Conservation (phyloP, 129 eudicot species). For the Scalesia atractyloides region DNA sequence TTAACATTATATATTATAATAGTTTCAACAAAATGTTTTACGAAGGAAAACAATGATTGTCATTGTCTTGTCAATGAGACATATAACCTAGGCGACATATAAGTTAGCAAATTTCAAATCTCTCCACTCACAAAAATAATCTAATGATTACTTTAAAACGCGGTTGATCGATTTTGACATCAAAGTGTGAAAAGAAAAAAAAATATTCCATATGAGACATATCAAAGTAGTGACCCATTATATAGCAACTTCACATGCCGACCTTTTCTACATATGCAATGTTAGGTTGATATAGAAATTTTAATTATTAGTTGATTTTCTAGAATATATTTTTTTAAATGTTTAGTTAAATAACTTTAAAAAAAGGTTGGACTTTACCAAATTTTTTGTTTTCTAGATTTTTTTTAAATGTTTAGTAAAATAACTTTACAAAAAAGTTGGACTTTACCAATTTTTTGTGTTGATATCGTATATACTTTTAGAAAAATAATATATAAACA, state of each 20-base stretch:
- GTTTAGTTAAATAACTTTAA: too few species aligned
- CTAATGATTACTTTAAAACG: conserved; percentile 9
- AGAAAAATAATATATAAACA: too few species aligned
- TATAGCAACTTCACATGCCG: background rate
- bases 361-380: too few species aligned
- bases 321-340: too few species aligned
- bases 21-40: background rate
- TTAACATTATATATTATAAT: background rate
- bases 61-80: conserved; percentile 7
- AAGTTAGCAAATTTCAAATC: background rate
- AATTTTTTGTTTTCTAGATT: too few species aligned
- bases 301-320: too few species aligned
- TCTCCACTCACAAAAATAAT: conserved; percentile 11
- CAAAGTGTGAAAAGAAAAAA: conserved; percentile 21
- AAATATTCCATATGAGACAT: background rate
- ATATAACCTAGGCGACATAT: background rate
- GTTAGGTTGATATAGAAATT: background rate
- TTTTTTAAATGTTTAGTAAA: too few species aligned
- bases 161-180: conserved; percentile 16
- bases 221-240: background rate
- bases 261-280: background rate
- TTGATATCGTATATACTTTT: too few species aligned
- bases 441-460: too few species aligned
- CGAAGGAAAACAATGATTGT: background rate
- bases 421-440: too few species aligned